phyloP scores from a whole-genome alignment of 176 grass and related monocot species.

The Sorghum bicolor region DNA sequence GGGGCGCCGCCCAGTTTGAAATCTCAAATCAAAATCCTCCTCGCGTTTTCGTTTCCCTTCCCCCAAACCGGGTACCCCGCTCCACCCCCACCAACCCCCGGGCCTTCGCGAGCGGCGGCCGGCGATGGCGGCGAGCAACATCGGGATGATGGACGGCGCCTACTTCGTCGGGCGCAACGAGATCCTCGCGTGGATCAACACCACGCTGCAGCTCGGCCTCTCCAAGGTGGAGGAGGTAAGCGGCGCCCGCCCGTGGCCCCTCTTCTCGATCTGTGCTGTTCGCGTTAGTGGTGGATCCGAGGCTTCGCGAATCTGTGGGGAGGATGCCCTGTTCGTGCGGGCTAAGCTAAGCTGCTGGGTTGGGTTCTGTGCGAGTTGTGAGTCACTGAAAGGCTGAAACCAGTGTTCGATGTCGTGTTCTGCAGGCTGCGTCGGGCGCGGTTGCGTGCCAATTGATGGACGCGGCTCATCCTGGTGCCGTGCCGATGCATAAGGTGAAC shows the following conservation, averaged over 20 bases:
- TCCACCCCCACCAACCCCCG: not conserved
- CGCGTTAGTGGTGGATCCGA: not conserved
- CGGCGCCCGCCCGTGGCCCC: not conserved
- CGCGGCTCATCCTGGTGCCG: slow-evolving; percentile 75
- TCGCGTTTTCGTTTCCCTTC: not conserved
- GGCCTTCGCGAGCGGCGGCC: not conserved
- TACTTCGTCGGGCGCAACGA: slow-evolving; percentile 96
- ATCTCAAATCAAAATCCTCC: not conserved
- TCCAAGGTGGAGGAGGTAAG: slow-evolving; percentile 97
- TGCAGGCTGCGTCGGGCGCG: slow-evolving; percentile 84
- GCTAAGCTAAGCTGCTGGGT: not conserved
- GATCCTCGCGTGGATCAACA: slow-evolving; percentile 98
- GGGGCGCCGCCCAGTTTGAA: slow-evolving; percentile 33
- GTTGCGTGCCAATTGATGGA: slow-evolving; percentile 95
- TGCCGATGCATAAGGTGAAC: slow-evolving; percentile 98
- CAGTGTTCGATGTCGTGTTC: not conserved
- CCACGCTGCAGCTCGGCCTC: slow-evolving; percentile 81
- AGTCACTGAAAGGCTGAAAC: not conserved
- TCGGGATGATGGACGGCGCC: slow-evolving; percentile 96
- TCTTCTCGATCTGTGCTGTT: not conserved
- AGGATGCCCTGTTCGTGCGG: not conserved
- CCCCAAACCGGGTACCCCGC: slow-evolving; percentile 1
- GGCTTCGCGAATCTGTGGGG: not conserved
- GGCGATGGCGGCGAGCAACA: slow-evolving; percentile 70
- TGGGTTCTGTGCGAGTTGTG: not conserved